Conservation (phyloP, 2,329 filamentous ascomycete species). For the Trichoderma harzianum region DNA sequence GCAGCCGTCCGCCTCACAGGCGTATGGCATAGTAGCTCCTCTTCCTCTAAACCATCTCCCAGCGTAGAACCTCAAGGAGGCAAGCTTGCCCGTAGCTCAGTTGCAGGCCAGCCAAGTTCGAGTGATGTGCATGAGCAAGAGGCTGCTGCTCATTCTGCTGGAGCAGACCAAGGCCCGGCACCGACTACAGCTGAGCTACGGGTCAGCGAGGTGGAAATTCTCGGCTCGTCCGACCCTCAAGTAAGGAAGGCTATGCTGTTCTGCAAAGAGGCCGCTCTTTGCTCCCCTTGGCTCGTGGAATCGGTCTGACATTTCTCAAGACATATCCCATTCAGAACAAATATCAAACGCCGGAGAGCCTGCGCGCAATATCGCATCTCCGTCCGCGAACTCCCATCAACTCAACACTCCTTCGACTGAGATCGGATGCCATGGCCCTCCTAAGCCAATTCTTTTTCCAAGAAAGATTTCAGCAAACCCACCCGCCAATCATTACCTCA, state of each 20-base stretch:
- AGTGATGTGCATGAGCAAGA: background rate
- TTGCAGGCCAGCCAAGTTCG: background rate
- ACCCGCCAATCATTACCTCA: conserved; percentile 91
- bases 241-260: conserved; percentile 53
- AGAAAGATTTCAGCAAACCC: conserved; percentile 73
- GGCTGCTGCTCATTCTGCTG: background rate
- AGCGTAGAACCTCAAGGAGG: conserved; percentile 1
- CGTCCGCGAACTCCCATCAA: conserved; percentile 79
- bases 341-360: conserved; percentile 84
- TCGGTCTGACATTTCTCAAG: conserved; percentile 43
- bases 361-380: conserved; percentile 84
- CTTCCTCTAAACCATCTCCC: conserved; percentile 9
- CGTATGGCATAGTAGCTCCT: conserved; percentile 54
- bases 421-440: conserved; percentile 73
- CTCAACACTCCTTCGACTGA: conserved; percentile 73
- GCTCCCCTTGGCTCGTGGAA: background rate
- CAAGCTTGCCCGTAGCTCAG: background rate
- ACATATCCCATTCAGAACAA: conserved; percentile 95
- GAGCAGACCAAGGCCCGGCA: background rate
- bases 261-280: background rate
- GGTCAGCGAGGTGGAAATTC: conserved; percentile 62
- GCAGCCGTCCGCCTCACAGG: conserved; percentile 75
- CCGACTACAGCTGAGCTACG: conserved; percentile 62
- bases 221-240: conserved; percentile 76
- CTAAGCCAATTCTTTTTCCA: conserved; percentile 72